Percentiles rank a stretch among this genome's conserved stretches.
Evolutionary conservation across 2,329 filamentous ascomycete genomes (phyloP).

Genomic region (Fusarium sp.): DNA sequence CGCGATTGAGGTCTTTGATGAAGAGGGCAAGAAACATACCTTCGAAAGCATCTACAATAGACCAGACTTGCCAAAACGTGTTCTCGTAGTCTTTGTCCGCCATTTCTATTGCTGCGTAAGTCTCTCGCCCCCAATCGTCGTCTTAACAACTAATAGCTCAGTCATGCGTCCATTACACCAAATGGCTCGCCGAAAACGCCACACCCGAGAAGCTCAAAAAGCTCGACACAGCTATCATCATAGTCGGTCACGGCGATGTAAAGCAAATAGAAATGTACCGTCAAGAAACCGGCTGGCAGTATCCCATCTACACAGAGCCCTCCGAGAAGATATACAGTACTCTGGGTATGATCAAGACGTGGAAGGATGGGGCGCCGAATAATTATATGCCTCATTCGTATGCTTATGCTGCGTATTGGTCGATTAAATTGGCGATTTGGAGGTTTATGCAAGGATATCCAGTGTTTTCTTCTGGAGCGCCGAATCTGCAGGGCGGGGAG

Average conservation of each 20-base stretch:
- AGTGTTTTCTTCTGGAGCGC: neutral
- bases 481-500: constrained; percentile 27
- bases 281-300: constrained; percentile 25
- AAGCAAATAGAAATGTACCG: constrained; percentile 22
- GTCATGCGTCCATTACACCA: constrained; percentile 20
- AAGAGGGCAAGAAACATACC: constrained; percentile 6
- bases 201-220: constrained; percentile 22
- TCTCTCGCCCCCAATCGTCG: no score
- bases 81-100: constrained; percentile 31
- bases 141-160: no score
- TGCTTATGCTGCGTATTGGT: neutral
- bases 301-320: constrained; percentile 27
- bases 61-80: neutral
- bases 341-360: constrained; percentile 22
- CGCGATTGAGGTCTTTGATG: constrained; percentile 16
- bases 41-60: constrained; percentile 29
- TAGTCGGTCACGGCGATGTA: constrained; percentile 12
- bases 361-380: constrained; percentile 8
- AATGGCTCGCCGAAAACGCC: constrained; percentile 12
- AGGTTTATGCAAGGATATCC: constrained; percentile 6
- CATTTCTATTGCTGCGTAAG: constrained; percentile 33
- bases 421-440: constrained; percentile 3
- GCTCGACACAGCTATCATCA: constrained; percentile 19
- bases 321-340: constrained; percentile 15
- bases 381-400: constrained; percentile 5